These are phyloP conservation scores for Salicornia ramosissima DNA, from an alignment of 148 eudicot species.

Conservation along the genomic window DNA sequence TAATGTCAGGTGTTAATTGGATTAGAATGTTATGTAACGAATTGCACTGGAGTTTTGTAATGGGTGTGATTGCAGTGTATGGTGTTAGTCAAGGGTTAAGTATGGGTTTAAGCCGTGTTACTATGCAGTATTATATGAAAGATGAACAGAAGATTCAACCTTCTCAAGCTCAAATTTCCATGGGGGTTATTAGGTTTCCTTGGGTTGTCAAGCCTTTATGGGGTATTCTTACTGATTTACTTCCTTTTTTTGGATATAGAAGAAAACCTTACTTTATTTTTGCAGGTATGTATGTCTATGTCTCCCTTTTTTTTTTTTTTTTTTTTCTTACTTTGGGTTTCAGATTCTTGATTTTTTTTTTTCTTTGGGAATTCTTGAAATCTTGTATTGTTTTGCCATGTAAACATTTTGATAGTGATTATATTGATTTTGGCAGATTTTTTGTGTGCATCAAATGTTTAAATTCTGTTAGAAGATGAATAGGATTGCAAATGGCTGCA, in stretches of 20 bases:
- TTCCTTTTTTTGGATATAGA: slow-evolving; percentile 64
- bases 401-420: too few species aligned
- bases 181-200: slow-evolving; percentile 68
- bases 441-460: not conserved
- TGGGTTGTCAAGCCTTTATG: slow-evolving; percentile 94
- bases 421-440: too few species aligned
- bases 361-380: too few species aligned
- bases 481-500: not conserved
- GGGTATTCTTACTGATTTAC: slow-evolving; percentile 92
- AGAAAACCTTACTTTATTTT: slow-evolving; percentile 79
- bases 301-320: not conserved
- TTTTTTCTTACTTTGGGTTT: too few species aligned
- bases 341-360: not conserved
- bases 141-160: slow-evolving; percentile 94
- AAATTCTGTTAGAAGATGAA: too few species aligned
- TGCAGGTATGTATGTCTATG: slow-evolving; percentile 56
- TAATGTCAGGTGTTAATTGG: slow-evolving; percentile 21
- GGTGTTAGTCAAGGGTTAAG: slow-evolving; percentile 33
- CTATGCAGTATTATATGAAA: slow-evolving; percentile 35
- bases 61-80: slow-evolving; percentile 25
- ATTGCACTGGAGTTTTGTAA: slow-evolving; percentile 32
- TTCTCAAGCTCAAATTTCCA: slow-evolving; percentile 77
- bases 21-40: slow-evolving; percentile 20
- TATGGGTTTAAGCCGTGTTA: slow-evolving; percentile 22
- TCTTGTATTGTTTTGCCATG: too few species aligned